A percentile compares a stretch with the other conserved stretches of the same genome.
phyloP scores from a whole-genome alignment of 176 grass and related monocot genomes.

The Oryza australiensis region DNA sequence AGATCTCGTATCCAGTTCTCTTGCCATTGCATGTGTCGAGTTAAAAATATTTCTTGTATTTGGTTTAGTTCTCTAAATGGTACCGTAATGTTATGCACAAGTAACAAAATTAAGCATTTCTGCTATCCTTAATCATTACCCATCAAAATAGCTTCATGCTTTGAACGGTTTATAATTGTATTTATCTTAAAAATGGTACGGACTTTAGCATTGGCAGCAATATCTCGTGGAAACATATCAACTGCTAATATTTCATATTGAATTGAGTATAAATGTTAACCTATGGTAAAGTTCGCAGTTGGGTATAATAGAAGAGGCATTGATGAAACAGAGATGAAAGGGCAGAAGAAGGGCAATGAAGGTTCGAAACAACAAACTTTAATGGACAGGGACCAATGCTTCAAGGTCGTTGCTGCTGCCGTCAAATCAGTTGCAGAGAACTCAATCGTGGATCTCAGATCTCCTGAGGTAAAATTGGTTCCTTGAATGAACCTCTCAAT shows the following conservation, averaged over 20 bases:
- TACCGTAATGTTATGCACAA: not conserved
- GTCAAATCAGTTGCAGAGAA: slow-evolving; percentile 65
- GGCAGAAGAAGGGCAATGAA: slow-evolving; percentile 44
- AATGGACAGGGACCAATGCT: slow-evolving; percentile 81
- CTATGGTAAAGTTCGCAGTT: slow-evolving; percentile 77
- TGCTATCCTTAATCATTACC: not conserved
- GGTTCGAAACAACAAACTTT: slow-evolving; percentile 47
- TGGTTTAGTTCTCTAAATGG: not conserved
- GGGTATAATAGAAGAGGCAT: slow-evolving; percentile 90
- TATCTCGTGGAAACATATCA: slow-evolving; percentile 25
- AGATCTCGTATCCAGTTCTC: not conserved
- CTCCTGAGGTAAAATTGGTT: slow-evolving; percentile 72
- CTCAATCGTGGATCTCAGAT: slow-evolving; percentile 78
- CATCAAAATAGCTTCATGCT: not conserved
- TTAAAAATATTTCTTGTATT: not conserved
- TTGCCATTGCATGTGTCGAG: not conserved
- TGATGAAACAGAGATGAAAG: slow-evolving; percentile 67
- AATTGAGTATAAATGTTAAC: slow-evolving; percentile 30
- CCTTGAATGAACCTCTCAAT: slow-evolving; percentile 16
- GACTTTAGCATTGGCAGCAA: not conserved
- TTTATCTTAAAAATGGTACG: slow-evolving; percentile 6
- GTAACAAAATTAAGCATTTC: not conserved
- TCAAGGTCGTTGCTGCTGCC: slow-evolving; percentile 76
- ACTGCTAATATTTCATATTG: slow-evolving; percentile 4
- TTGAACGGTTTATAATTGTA: not conserved